Evolutionary conservation across 1,284 basidiomycete species (phyloP).

Genomic region (Trichosporon sp.): DNA sequence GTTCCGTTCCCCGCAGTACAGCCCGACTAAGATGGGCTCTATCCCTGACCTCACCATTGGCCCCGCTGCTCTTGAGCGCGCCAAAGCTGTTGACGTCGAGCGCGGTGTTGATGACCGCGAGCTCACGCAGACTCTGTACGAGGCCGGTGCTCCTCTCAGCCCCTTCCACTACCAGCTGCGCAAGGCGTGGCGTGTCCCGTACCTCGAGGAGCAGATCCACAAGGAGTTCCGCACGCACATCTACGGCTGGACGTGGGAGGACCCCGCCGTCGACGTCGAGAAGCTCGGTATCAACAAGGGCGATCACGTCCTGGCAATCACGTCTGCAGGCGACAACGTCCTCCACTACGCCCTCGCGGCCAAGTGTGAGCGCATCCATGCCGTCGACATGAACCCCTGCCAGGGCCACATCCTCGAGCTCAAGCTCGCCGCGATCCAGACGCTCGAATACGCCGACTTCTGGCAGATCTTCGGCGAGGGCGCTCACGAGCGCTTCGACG

Average conservation of each 20-base stretch:
- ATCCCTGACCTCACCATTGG: slow-evolving; percentile 54
- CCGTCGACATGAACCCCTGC: slow-evolving; percentile 65
- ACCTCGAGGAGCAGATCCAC: slow-evolving; percentile 72
- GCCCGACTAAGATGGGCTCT: slow-evolving; percentile 54
- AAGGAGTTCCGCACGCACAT: slow-evolving; percentile 76
- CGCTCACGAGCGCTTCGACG: slow-evolving; percentile 65
- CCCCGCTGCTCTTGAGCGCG: slow-evolving; percentile 47
- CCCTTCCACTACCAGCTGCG: slow-evolving; percentile 75
- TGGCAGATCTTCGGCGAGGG: slow-evolving; percentile 75
- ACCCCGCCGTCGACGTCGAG: slow-evolving; percentile 75
- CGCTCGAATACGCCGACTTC: slow-evolving; percentile 69
- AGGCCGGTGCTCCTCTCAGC: slow-evolving; percentile 65
- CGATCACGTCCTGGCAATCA: slow-evolving; percentile 75
- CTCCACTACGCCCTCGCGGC: slow-evolving; percentile 76
- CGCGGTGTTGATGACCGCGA: slow-evolving; percentile 9
- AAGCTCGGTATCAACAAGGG: slow-evolving; percentile 65
- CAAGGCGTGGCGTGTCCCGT: slow-evolving; percentile 73
- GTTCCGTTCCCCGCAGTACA: slow-evolving; percentile 46
- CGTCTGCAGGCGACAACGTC: slow-evolving; percentile 78
- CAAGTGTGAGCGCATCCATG: slow-evolving; percentile 68
- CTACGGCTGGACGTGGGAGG: slow-evolving; percentile 76
- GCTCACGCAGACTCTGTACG: slow-evolving; percentile 56
- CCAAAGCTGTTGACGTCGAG: slow-evolving; percentile 5
- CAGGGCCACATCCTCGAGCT: slow-evolving; percentile 79
- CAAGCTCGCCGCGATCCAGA: slow-evolving; percentile 70